Evolutionary conservation across 2,329 filamentous ascomycete species (phyloP), one percentile per base, ranked within the genome.

Genomic region (Xylariaceae sp.): DNA sequence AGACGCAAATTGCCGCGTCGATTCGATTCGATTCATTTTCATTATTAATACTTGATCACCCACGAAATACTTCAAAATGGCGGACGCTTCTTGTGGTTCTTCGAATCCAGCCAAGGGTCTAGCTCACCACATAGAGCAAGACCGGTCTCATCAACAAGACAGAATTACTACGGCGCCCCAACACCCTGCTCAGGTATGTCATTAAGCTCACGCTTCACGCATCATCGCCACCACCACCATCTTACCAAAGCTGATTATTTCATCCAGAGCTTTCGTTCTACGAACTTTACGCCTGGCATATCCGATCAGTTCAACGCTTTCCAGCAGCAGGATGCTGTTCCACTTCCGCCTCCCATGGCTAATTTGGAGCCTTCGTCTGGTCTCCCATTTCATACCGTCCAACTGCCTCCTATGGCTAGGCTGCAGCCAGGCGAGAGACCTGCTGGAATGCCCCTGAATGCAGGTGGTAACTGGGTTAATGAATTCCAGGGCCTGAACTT

Each of bases 81-180:
- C 71, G 7, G 71, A 74, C 56, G 66, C 64, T 50, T 60, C 88
- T 53, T 91, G 88, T 68, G 87, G 88, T 56, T 86, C 87, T 19
- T 88, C 87, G 9, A 90, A 88, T 71, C 80, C 86, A 59, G 80
- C 89, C 50, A 87, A 89, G 70, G 85, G 80, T 65, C 83, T 91
- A 67, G 80, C 86, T 64, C 84, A 86, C 64, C 87, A 90, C 69
- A 74, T 81, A 8, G 78, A 85, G 47, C 78, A 81, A 59, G 86
- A 91, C 67, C 78, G 85, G 52, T 84, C 84, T 7, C 75, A 87
- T 47, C 87, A 91, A 67, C 88, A 89, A 69, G 88, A 91, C 70
- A 84, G 86, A 50, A 65, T 88, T 46, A 40, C 47, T 12, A 30
- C 30, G 5, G 37, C 54, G 5, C 30, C 52, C 31, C 57, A 63